Base-by-base conservation (phyloP, 371 early-diverging fungal genomes). In the Lichtheimia ornata region DNA sequence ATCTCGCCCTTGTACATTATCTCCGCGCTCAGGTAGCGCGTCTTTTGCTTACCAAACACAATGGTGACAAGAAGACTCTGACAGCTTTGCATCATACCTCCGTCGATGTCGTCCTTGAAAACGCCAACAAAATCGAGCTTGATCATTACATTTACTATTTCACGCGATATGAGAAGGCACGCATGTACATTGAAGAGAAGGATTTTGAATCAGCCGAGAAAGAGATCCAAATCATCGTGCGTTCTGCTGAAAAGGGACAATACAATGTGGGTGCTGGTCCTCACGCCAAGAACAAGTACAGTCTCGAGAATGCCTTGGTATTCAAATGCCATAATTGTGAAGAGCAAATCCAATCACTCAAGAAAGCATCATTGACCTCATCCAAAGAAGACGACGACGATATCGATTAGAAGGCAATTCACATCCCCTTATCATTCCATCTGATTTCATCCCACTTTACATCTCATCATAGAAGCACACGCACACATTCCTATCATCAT, bases 131-230 rank as follows among this genome's bases (percentile, higher is more conserved):
- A 11, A 69, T 87, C 4, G 49, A 53, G 11, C 61, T 81, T 7
- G 89, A 88, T 61, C 89, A 88, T 58, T 88, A 84, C 69, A 67
- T 88, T 9, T 81, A 86, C 44, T 84, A 85, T 42, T 87, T 83
- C 53, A 50, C 79, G 4, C 76, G 75, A 4, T 85, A 85, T 61
- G 88, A 88, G 56, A 73, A 77, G 12, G 88, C 77, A 4, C 67
- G 71, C 4, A 60, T 83, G 67, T 58, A 74, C n/a, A 59, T 84
- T 11, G 62, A 74, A 22, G 59, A 78, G 0, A 69, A 74, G n/a
- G 59, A 79, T 9, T 85, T 72, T 51, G 65, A 62, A 1, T 60
- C 63, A 25, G 87, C 85, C 9, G 69, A 74, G 62, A 30, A 61
- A 44, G 84, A 86, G 64, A 71, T 80, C 42, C 72, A 79, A 30